Percentiles rank a stretch among this genome's conserved stretches.
These are phyloP conservation scores for Trichophyton benhamiae DNA, from an alignment of 2,329 filamentous ascomycete genomes.

Conservation along the genomic window DNA sequence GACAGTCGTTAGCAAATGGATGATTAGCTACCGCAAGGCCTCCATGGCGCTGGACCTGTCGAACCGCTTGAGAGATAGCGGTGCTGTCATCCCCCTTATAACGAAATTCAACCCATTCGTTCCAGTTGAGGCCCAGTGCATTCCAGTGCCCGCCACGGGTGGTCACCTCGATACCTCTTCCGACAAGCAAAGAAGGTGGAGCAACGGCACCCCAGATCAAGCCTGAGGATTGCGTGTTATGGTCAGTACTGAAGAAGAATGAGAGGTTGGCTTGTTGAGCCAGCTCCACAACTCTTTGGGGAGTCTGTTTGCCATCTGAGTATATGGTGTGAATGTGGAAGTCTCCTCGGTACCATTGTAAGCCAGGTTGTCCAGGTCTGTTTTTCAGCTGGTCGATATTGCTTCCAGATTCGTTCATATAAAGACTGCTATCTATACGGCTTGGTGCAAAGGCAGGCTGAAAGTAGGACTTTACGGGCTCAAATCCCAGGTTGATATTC, in stretches of 20 bases:
- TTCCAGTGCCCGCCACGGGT: conserved; percentile 18
- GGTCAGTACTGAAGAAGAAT: conserved; percentile 19
- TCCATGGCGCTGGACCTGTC: conserved; percentile 11
- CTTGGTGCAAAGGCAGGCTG: conserved; percentile 8
- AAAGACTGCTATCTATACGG: conserved; percentile 7
- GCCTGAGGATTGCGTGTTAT: conserved; percentile 17
- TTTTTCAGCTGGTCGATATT: background rate
- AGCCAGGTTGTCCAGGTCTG: background rate
- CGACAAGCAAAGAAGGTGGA: conserved; percentile 13
- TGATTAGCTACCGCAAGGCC: conserved; percentile 15
- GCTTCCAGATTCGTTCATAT: background rate
- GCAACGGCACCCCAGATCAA: conserved; percentile 14
- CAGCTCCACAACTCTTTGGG: conserved; percentile 10
- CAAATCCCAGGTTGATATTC: conserved; percentile 13
- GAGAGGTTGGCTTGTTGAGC: conserved; percentile 13
- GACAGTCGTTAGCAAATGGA: conserved; percentile 13
- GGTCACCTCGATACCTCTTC: conserved; percentile 18
- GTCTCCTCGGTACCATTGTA: conserved; percentile 15
- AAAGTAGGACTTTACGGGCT: conserved; percentile 7
- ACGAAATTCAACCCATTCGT: conserved; percentile 12
- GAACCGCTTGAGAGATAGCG: conserved; percentile 9
- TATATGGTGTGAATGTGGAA: conserved; percentile 19
- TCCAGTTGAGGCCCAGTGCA: conserved; percentile 15
- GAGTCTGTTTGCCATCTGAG: conserved; percentile 16
- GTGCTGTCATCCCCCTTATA: conserved; percentile 9